phyloP scores from a whole-genome alignment of 345 rosid species.

The Raphanus sativus region DNA sequence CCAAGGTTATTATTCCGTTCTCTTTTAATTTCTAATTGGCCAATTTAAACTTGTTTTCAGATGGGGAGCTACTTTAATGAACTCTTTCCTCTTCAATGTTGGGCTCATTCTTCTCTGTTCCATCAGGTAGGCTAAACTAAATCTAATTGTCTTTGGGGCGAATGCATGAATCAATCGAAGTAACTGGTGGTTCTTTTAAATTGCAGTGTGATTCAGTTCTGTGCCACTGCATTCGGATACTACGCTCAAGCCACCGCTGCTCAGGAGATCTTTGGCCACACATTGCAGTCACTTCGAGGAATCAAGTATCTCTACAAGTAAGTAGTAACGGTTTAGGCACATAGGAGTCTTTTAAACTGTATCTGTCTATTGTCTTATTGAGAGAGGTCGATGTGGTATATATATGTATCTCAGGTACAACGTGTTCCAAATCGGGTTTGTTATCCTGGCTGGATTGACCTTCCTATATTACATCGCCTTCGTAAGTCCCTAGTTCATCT shows the following conservation, averaged over 20 bases:
- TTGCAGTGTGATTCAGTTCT: slow-evolving; percentile 95
- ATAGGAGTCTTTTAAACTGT: neutral
- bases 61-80: slow-evolving; percentile 99
- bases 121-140: slow-evolving; percentile 49
- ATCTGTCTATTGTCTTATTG: neutral
- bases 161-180: too few species aligned
- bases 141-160: too few species aligned
- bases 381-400: neutral
- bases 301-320: slow-evolving; percentile 92
- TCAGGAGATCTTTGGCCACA: slow-evolving; percentile 96
- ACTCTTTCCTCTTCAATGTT: slow-evolving; percentile 97
- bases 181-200: slow-evolving; percentile 10
- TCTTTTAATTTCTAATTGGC: slow-evolving; percentile 35
- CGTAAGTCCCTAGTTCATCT: slow-evolving; percentile 47
- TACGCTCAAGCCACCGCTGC: slow-evolving; percentile 99
- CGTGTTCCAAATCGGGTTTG: slow-evolving; percentile 1
- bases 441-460: neutral
- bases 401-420: slow-evolving; percentile 53
- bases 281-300: slow-evolving; percentile 95
- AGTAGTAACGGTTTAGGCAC: slow-evolving; percentile 33
- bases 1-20: neutral
- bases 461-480: slow-evolving; percentile 70
- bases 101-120: slow-evolving; percentile 93
- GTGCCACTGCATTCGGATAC: slow-evolving; percentile 93
- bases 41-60: slow-evolving; percentile 43